Percentiles rank a stretch among this genome's conserved stretches.
Evolutionary conservation across 768 basidiomycete species (phyloP).

Genomic region (Agrocybe pediades): DNA sequence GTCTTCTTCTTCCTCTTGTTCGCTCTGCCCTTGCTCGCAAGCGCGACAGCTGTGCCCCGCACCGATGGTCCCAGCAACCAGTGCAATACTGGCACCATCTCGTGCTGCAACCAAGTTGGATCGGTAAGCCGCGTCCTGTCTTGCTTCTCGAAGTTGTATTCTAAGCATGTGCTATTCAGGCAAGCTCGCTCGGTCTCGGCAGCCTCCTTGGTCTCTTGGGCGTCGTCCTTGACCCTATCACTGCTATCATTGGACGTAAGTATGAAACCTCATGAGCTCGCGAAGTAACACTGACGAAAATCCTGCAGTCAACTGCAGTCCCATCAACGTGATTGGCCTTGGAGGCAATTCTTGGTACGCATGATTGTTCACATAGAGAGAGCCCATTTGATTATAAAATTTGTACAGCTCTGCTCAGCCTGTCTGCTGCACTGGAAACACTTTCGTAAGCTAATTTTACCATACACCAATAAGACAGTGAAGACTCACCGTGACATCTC

Average conservation of each 20-base stretch:
- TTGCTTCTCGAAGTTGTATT: not conserved
- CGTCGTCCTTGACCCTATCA: constrained; percentile 10
- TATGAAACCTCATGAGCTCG: not conserved
- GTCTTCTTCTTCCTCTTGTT: constrained; percentile 12
- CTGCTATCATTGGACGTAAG: constrained; percentile 21
- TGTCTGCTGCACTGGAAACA: constrained; percentile 23
- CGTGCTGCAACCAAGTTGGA: constrained; percentile 23
- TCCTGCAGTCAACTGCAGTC: constrained; percentile 17
- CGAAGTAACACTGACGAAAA: not conserved
- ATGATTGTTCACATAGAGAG: not conserved
- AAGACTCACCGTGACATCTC: too few species aligned
- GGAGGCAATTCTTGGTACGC: constrained; percentile 16
- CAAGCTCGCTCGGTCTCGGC: not conserved
- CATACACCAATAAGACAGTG: too few species aligned
- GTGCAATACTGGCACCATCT: constrained; percentile 20
- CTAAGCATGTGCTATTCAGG: not conserved
- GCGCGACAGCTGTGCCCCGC: constrained; percentile 19
- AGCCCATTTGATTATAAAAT: not conserved
- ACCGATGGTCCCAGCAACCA: constrained; percentile 8
- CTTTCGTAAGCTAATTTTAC: constrained; percentile 15
- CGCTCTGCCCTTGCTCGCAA: constrained; percentile 21
- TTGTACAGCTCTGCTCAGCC: constrained; percentile 17
- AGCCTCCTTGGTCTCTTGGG: constrained; percentile 11
- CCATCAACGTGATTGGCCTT: constrained; percentile 14
- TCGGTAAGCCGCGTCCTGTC: constrained; percentile 11